These are phyloP conservation scores for Phaeosphaeria sp. DNA, from an alignment of 2,329 filamentous ascomycete species.

Conservation along the genomic window DNA sequence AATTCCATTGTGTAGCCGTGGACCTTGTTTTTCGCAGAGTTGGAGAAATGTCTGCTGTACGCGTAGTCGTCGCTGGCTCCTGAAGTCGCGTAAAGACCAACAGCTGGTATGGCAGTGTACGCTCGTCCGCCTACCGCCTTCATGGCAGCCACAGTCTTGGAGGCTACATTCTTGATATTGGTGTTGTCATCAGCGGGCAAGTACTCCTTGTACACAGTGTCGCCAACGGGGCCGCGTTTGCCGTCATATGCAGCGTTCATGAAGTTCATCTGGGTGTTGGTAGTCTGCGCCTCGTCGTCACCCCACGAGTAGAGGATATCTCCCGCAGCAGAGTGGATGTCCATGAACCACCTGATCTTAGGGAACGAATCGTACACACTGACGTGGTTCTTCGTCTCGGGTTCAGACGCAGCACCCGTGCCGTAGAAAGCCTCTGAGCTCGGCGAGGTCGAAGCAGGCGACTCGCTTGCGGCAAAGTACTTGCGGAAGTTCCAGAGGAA, in stretches of 20 bases:
- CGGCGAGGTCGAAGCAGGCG: slow-evolving; percentile 53
- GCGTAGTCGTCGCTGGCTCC: slow-evolving; percentile 51
- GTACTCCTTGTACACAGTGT: slow-evolving; percentile 61
- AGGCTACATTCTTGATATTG: slow-evolving; percentile 42
- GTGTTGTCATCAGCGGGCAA: slow-evolving; percentile 44
- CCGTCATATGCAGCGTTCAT: slow-evolving; percentile 60
- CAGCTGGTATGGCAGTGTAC: slow-evolving; percentile 41
- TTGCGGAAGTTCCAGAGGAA: slow-evolving; percentile 62
- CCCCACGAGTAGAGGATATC: slow-evolving; percentile 65
- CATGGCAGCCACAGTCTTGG: slow-evolving; percentile 45
- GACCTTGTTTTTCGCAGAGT: slow-evolving; percentile 46
- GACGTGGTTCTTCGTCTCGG: slow-evolving; percentile 62
- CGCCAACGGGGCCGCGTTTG: slow-evolving; percentile 56
- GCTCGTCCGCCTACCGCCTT: slow-evolving; percentile 45
- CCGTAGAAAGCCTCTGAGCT: slow-evolving; percentile 60
- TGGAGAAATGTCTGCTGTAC: slow-evolving; percentile 46
- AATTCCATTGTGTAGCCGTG: slow-evolving; percentile 51
- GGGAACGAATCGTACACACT: slow-evolving; percentile 59
- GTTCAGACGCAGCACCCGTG: slow-evolving; percentile 60
- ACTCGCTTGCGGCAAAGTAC: slow-evolving; percentile 52
- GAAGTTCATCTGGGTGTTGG: slow-evolving; percentile 58
- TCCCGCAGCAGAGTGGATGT: slow-evolving; percentile 63
- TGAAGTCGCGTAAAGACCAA: slow-evolving; percentile 47
- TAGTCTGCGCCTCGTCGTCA: slow-evolving; percentile 60
- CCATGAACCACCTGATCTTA: slow-evolving; percentile 63